phyloP scores from a whole-genome alignment of 495 filamentous ascomycete species.

The Penicillium fimorum region DNA sequence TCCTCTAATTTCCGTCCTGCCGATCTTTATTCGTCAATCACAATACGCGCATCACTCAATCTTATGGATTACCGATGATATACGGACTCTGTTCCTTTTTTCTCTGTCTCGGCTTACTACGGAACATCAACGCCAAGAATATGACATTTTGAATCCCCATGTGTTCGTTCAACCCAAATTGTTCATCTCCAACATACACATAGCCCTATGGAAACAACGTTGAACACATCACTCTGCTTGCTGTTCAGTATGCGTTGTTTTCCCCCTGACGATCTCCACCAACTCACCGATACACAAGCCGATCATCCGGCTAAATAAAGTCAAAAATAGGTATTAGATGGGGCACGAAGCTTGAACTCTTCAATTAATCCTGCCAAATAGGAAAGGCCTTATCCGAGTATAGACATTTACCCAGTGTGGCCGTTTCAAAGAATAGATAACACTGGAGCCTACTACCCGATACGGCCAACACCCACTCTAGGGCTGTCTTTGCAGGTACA shows the following conservation, averaged over 20 bases:
- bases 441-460: constrained; percentile 3
- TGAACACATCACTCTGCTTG: not conserved
- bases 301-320: constrained; percentile 7
- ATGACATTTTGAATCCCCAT: not conserved
- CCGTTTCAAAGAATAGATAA: constrained; percentile 1
- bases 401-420: not conserved
- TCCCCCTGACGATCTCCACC: constrained; percentile 16
- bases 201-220: not conserved
- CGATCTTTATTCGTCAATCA: constrained; percentile 20
- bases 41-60: not conserved
- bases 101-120: not conserved
- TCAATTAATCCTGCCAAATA: not conserved
- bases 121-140: not conserved
- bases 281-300: not conserved
- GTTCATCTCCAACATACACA: not conserved
- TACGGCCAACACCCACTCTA: not conserved
- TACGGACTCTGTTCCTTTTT: not conserved
- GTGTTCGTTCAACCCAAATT: not conserved
- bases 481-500: not conserved
- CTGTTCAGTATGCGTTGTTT: constrained; percentile 3
- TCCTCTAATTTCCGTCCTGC: constrained; percentile 29
- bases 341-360: constrained; percentile 2
- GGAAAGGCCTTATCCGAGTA: not conserved
- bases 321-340: not conserved
- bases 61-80: not conserved